Conservation (phyloP, 2,329 filamentous ascomycete species). For the Amauroascus niger region DNA sequence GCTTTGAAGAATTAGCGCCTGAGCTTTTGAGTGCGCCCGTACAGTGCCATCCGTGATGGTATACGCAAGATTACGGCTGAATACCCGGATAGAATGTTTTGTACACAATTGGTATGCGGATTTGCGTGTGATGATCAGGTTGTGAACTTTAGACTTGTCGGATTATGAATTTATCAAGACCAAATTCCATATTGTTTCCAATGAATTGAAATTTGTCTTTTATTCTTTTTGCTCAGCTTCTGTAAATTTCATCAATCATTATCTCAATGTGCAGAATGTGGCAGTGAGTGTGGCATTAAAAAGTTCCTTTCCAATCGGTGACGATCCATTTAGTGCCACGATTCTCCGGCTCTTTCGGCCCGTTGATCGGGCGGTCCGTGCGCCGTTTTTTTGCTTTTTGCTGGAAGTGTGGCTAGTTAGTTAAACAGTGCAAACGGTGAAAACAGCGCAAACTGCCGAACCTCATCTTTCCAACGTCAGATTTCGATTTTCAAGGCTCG, state of each 20-base stretch:
- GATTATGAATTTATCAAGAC: neutral
- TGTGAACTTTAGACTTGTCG: neutral
- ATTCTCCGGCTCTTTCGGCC: too few species aligned
- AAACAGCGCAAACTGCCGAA: constrained; percentile 15
- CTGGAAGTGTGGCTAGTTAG: too few species aligned
- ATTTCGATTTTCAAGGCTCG: neutral
- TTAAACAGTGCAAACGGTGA: too few species aligned
- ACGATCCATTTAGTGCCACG: too few species aligned
- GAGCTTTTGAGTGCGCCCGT: neutral
- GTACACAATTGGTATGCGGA: constrained; percentile 4
- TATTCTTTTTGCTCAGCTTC: neutral
- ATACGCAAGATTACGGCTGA: neutral
- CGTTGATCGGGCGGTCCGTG: neutral
- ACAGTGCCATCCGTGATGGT: neutral
- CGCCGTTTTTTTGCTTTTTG: too few species aligned
- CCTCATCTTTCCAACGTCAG: constrained; percentile 4
- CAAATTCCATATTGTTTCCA: neutral
- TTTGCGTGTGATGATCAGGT: constrained; percentile 5
- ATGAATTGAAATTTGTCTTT: neutral
- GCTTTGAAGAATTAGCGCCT: constrained; percentile 41
- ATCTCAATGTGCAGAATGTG: too few species aligned
- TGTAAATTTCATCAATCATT: too few species aligned
- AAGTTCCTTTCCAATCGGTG: too few species aligned
- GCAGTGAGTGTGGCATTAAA: too few species aligned
- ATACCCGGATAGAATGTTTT: constrained; percentile 11